These are phyloP conservation scores for Leonotis leonurus DNA, from an alignment of 257 asterid genomes.

Conservation along the genomic window DNA sequence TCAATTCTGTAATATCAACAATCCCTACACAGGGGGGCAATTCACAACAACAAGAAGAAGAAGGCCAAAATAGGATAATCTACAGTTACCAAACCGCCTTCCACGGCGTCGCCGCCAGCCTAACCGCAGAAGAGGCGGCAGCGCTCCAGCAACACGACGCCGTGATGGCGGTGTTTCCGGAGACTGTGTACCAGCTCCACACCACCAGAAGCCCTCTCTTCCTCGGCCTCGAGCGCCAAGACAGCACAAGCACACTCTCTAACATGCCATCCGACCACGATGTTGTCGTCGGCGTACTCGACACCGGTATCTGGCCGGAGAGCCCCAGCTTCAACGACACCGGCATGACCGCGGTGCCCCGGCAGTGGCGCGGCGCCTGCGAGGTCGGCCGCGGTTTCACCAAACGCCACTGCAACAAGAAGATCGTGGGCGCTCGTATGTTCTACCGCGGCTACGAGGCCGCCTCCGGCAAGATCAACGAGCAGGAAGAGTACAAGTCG, in stretches of 20 bases:
- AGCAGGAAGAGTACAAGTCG: slow-evolving; percentile 55
- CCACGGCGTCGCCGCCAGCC: slow-evolving; percentile 78
- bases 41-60: not conserved
- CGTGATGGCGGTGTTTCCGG: slow-evolving; percentile 59
- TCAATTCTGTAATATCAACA: slow-evolving; percentile 33
- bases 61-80: slow-evolving; percentile 38
- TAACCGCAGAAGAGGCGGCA: slow-evolving; percentile 45
- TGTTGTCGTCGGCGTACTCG: slow-evolving; percentile 75
- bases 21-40: not conserved
- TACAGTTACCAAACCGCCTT: slow-evolving; percentile 71
- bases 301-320: slow-evolving; percentile 96
- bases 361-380: slow-evolving; percentile 68
- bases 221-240: slow-evolving; percentile 56
- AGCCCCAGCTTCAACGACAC: slow-evolving; percentile 84
- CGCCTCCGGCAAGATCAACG: slow-evolving; percentile 69
- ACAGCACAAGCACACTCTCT: slow-evolving; percentile 25
- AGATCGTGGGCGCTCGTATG: slow-evolving; percentile 76
- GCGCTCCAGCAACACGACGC: slow-evolving; percentile 29
- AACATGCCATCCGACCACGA: slow-evolving; percentile 28
- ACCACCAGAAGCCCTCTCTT: slow-evolving; percentile 85
- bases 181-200: slow-evolving; percentile 59
- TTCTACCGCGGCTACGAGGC: slow-evolving; percentile 79
- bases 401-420: slow-evolving; percentile 53
- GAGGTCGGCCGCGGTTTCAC: slow-evolving; percentile 64
- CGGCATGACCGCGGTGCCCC: slow-evolving; percentile 46